Conservation (phyloP, 768 basidiomycete species). For the Mycena belliarum region DNA sequence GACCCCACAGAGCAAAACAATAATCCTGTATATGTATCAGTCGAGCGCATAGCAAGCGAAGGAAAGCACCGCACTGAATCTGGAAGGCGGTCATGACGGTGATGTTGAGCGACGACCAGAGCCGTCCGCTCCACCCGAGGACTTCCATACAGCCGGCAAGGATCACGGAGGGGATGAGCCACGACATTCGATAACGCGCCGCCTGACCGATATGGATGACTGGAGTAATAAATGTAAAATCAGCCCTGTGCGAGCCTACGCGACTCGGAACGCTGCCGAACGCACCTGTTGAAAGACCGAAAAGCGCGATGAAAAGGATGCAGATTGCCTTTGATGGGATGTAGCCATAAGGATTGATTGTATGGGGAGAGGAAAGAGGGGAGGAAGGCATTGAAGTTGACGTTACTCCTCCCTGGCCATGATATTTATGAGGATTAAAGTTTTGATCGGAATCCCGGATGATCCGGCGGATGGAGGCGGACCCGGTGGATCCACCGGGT, state of each 20-base stretch:
- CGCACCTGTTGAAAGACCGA: neutral
- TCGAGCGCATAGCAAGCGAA: neutral
- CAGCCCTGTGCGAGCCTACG: too few relatives aligned
- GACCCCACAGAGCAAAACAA: too few relatives aligned
- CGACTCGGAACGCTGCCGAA: too few relatives aligned
- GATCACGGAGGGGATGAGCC: constrained; percentile 38
- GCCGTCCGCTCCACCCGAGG: constrained; percentile 43
- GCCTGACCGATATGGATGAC: constrained; percentile 38
- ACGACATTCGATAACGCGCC: constrained; percentile 36
- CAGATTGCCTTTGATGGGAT: neutral
- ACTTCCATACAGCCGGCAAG: constrained; percentile 39
- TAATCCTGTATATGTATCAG: too few relatives aligned
- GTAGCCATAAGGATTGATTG: constrained; percentile 2
- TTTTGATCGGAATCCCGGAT: too few relatives aligned
- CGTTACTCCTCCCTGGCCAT: too few relatives aligned
- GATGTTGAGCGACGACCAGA: constrained; percentile 33
- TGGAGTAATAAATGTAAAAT: constrained; percentile 13
- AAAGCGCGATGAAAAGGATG: constrained; percentile 2
- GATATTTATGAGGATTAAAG: too few relatives aligned
- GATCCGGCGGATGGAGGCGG: too few relatives aligned
- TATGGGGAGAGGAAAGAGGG: too few relatives aligned
- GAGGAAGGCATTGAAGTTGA: too few relatives aligned
- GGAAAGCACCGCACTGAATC: constrained; percentile 37
- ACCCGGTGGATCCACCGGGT: too few relatives aligned
- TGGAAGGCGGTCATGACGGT: constrained; percentile 29